These are phyloP conservation scores for Echria macrotheca DNA, from an alignment of 495 filamentous ascomycete genomes.

Conservation along the genomic window DNA sequence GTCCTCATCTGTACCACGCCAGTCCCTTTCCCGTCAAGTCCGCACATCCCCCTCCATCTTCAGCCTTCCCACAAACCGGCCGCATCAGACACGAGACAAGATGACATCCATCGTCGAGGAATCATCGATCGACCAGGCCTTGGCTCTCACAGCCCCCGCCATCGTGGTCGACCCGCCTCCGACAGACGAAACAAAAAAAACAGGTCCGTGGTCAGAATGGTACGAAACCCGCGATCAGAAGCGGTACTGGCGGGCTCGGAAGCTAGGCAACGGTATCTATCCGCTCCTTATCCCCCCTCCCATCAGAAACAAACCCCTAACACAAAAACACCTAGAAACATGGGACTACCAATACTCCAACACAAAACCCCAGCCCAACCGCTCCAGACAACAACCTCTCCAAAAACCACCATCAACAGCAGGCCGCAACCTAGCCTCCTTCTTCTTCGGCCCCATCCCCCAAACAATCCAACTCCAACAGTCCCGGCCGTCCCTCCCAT, in stretches of 20 bases:
- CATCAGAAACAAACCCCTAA: neutral
- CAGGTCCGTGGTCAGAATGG: constrained; percentile 10
- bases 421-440: constrained; percentile 6
- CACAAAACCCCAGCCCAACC: neutral
- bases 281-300: too few relatives aligned
- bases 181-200: neutral
- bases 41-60: neutral
- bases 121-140: neutral
- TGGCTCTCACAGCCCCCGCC: neutral
- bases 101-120: constrained; percentile 5
- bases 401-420: neutral
- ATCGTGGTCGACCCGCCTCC: neutral
- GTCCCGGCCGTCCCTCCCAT: neutral
- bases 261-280: neutral
- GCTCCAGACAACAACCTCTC: neutral
- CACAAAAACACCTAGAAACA: neutral
- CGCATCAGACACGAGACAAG: too few relatives aligned
- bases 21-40: neutral
- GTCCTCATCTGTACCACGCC: neutral
- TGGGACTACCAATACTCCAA: constrained; percentile 6
- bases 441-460: constrained; percentile 10
- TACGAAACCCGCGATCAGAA: constrained; percentile 1
- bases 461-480: neutral
- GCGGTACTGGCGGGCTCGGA: constrained; percentile 3
- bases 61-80: neutral